Evolutionary conservation across 768 basidiomycete genomes (phyloP).

Genomic region (Mycena chlorophos): DNA sequence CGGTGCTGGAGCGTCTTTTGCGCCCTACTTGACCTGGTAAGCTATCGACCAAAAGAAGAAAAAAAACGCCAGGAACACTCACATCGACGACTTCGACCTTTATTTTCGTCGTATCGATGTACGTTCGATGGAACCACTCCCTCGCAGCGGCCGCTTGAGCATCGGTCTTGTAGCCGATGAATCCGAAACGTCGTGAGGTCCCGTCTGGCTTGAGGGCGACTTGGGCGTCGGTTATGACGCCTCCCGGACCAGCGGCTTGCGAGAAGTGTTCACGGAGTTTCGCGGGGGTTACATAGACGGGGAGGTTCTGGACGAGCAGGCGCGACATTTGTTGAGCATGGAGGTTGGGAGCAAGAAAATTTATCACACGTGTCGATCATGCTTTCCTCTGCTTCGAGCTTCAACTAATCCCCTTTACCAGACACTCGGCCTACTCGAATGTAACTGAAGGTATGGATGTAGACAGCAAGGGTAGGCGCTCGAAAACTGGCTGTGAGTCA

Average conservation of each 20-base stretch:
- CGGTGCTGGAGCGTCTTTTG: constrained; percentile 66
- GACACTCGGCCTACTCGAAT: too few relatives aligned
- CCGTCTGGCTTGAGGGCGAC: constrained; percentile 77
- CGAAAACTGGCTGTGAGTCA: background rate
- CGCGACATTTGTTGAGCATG: constrained; percentile 60
- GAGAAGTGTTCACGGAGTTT: constrained; percentile 70
- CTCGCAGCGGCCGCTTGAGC: constrained; percentile 72
- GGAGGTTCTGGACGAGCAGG: constrained; percentile 81
- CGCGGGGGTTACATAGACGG: constrained; percentile 62
- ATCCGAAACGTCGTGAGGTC: constrained; percentile 84
- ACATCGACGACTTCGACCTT: constrained; percentile 79
- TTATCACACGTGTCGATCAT: background rate
- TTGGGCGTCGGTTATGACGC: constrained; percentile 83
- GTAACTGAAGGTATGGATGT: too few relatives aligned
- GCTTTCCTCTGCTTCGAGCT: background rate
- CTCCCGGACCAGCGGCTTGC: constrained; percentile 57
- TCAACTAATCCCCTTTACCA: background rate
- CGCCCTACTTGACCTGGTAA: constrained; percentile 44
- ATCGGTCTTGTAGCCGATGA: constrained; percentile 85
- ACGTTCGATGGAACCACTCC: constrained; percentile 84
- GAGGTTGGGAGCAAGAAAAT: constrained; percentile 1
- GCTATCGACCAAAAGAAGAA: background rate
- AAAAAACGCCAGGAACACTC: constrained; percentile 29
- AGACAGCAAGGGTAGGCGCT: too few relatives aligned
- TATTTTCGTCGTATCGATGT: constrained; percentile 77